Evolutionary conservation across 768 basidiomycete species (phyloP), one percentile per base, ranked within the genome.

Genomic region (Lactarius trivialis): DNA sequence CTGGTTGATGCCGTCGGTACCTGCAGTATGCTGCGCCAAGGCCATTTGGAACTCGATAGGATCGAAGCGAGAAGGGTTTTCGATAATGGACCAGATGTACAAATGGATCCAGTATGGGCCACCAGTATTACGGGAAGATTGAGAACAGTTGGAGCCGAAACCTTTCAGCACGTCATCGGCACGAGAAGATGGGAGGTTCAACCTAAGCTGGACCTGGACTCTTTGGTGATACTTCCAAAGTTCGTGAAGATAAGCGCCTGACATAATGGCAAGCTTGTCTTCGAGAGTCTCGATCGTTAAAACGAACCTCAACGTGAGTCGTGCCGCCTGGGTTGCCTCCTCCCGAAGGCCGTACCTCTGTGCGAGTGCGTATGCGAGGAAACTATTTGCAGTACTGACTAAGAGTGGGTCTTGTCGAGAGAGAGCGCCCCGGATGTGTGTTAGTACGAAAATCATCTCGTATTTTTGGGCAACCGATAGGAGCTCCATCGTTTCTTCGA

Each of bases 401-500:
- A 59, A 39, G n/a, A 32, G 36, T 8, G 58, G 58, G 14, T 41
- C n/a, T 24, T 53, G 26, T n/a, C n/a, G 28, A 7, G 58, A 11
- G 50, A 59, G 21, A 12, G 21, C 32, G 9, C 50, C 37, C 12
- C 58, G 58, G 30, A 59, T 53, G 51, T 43, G 21, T n/a, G 37
- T 7, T 2, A 59, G n/a, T 15, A 24, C 21, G 21, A 32, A 50
- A 9, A 2, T 33, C 58, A 59, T 59, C 52, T 53, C 39, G 26
- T 62, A 62, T 34, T 43, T 58, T 37, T 53, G 56, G 2, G 61
- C 61, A 39, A 53, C 61, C 2, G 56, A 62, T 21, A 62, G 17
- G n/a, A 62, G 56, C 21, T 57, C 41, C n/a, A 62, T 53, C 7
- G 1, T 45, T 21, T 45, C 50, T 30, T 62, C 56, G 9, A 57